Evolutionary conservation across 1,284 basidiomycete species (phyloP), one percentile per base, ranked within the genome.

Genomic region (Cryptococcus floricola): DNA sequence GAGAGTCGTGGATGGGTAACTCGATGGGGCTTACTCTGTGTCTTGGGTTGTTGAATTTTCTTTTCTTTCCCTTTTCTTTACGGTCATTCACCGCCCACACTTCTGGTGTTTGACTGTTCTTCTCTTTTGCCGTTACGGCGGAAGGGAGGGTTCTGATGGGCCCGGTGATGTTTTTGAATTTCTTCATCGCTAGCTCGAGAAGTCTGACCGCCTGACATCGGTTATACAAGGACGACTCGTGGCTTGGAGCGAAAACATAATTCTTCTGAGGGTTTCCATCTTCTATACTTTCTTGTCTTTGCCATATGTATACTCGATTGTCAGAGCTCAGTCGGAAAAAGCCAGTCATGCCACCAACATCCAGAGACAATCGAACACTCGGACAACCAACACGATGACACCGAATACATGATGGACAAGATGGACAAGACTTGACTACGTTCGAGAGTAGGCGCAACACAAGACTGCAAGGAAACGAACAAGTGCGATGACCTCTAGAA

Each of bases 1-100:
- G 13, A 41, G 9, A 31, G 41, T 45, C 28, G 37, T 18, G 18
- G 45, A 56, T 18, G 41, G 71, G 68, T 71, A 67, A 74, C 73
- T 70, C 70, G 68, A 75, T 73, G 73, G 73, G 71, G 73, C 73
- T 75, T 74, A 72, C 59, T 72, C 70, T 74, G 73, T 72, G 56
- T 68, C 65, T 75, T 74, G 71, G 64, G 63, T 44, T 52, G 44
- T 50, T 37, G 56, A 49, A 44, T 49, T 50, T 50, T 48, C 39
- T 5, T 39, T 38, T 48, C 23, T 44, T 14, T 38, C 19, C 16
- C 19, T 27, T 42, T 54, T 39, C 45, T 49, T 48, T 13, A 16
- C 37, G n/a, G n/a, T 14, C 38, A 34, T 14, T 34, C 16, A 28
- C 48, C 53, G 39, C 53, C 50, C 45, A 58, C 51, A 53, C 39